Base-by-base conservation (phyloP, 1,284 basidiomycete genomes). In the Tetrapyrgos nigripes region DNA sequence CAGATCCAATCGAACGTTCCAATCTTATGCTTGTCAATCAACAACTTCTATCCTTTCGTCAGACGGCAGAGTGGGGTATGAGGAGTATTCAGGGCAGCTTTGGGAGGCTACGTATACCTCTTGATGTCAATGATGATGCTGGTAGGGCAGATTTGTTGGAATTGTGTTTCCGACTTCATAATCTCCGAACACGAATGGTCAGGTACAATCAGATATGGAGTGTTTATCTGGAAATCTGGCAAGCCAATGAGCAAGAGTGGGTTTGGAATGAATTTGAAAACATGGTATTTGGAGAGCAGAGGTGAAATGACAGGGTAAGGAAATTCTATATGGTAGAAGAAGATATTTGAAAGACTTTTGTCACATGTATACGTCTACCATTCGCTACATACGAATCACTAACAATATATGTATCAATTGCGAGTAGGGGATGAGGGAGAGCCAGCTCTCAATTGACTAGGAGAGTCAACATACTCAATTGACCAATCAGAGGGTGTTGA, bases 11-110 rank as follows among this genome's bases (percentile, higher is more conserved):
- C 9, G 69, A 73, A 31, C 64, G 64, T 11, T 55, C 62, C 2
- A 11, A 33, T 14, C 19, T 50, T 6, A 11, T 56, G 31, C 8
- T 14, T 14, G 74, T 74, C 60, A 66, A 78, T 60, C 46, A 64
- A 0, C 64, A 78, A 55, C 67, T 81, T 1, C 61, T 79, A 0
- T 77, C 74, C 0, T 79, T 69, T 59, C 60, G 72, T 1, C 79
- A 83, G 60, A 72, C 77, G n/a, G 77, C 76, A 13, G 78, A 83
- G 63, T 83, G 78, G 80, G 80, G 79, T 1, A 82, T 77, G 72
- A 66, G 67, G 4, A 49, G 65, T 0, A 48, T 83, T 0, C 79
- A 81, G 63, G 78, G 77, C 8, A 73, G 74, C 9, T 82, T 82
- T 70, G 74, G 77, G 3, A 56, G 72, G 1, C 68, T 83, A 5